Percentiles rank a stretch among this genome's conserved stretches.
Conservation (phyloP, 1,284 basidiomycete species). For the Grifola frondosa region DNA sequence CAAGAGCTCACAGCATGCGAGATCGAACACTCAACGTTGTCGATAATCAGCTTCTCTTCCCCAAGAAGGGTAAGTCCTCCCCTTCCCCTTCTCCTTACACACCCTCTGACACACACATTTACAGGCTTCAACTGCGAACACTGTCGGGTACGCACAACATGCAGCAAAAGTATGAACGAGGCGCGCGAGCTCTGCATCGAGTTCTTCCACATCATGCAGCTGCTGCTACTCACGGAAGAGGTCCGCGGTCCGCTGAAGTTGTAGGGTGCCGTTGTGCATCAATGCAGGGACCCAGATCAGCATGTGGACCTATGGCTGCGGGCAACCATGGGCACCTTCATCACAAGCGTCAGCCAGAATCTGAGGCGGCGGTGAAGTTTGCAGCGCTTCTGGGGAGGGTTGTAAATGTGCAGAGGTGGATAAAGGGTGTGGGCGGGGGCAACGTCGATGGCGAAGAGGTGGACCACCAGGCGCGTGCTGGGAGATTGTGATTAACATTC, state of each 20-base stretch:
- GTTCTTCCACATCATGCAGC: conserved; percentile 91
- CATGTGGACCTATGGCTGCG: no score
- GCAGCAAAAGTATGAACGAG: conserved; percentile 95
- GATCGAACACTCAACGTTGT: conserved; percentile 99
- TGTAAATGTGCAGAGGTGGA: no score
- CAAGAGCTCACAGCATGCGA: conserved; percentile 95
- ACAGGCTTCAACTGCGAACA: conserved; percentile 90
- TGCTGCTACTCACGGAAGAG: conserved; percentile 94
- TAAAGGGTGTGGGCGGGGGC: no score
- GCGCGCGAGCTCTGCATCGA: conserved; percentile 94
- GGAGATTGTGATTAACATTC: conserved; percentile 61
- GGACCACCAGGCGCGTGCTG: no score
- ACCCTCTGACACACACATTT: conserved; percentile 3
- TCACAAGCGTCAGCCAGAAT: no score
- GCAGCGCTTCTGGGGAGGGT: no score
- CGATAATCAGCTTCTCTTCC: conserved; percentile 95
- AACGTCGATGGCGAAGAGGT: no score
- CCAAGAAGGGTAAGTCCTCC: conserved; percentile 69
- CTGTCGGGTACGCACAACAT: conserved; percentile 94
- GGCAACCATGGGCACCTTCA: no score
- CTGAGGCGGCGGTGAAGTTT: no score
- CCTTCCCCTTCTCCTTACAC: background rate
- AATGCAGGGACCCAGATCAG: no score
- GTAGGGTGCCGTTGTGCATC: no score
- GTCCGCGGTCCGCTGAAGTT: conserved; percentile 93